A percentile compares a stretch with the other conserved stretches of the same genome.
phyloP scores from a whole-genome alignment of 2,329 filamentous ascomycete genomes.

The Cladophialophora bantiana region DNA sequence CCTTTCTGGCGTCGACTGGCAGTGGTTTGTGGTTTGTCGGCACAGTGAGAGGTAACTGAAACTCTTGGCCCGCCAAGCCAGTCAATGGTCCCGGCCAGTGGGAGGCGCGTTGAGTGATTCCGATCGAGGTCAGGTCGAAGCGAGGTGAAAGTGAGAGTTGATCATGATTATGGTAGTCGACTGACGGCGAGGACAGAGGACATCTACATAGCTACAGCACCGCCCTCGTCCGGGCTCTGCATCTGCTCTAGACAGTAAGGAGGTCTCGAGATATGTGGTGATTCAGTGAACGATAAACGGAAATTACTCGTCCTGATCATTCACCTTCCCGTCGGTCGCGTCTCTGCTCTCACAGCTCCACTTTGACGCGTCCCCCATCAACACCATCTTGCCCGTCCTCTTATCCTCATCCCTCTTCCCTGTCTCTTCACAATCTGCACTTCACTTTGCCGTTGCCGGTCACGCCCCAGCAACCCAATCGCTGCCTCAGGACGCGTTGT shows the following conservation, averaged over 20 bases:
- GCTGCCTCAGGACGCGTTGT: conserved; percentile 29
- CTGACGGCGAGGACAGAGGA: background rate
- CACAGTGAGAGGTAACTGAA: conserved; percentile 9
- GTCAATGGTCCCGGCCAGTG: conserved; percentile 15
- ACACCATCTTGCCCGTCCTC: conserved; percentile 4
- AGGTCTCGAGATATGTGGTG: no score
- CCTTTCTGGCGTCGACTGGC: conserved; percentile 27
- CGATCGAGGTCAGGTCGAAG: background rate
- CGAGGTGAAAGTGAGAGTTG: background rate
- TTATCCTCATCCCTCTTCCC: conserved; percentile 10
- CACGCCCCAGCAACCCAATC: conserved; percentile 34
- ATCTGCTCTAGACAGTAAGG: no score
- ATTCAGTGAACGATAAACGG: background rate
- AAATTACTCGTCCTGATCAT: conserved; percentile 1
- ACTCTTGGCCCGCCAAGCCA: conserved; percentile 29
- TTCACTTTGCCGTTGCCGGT: conserved; percentile 27
- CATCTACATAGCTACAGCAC: background rate
- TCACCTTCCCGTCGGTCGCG: conserved; percentile 8
- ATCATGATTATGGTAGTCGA: background rate
- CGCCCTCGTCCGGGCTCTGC: no score
- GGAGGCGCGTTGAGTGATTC: background rate
- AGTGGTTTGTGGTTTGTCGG: background rate
- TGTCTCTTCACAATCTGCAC: conserved; percentile 27
- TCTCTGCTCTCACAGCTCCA: conserved; percentile 8
- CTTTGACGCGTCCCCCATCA: conserved; percentile 16